A percentile compares a stretch with the other conserved stretches of the same genome.
phyloP scores from a whole-genome alignment of 1,284 basidiomycete genomes.

The Marasmius fiardii region DNA sequence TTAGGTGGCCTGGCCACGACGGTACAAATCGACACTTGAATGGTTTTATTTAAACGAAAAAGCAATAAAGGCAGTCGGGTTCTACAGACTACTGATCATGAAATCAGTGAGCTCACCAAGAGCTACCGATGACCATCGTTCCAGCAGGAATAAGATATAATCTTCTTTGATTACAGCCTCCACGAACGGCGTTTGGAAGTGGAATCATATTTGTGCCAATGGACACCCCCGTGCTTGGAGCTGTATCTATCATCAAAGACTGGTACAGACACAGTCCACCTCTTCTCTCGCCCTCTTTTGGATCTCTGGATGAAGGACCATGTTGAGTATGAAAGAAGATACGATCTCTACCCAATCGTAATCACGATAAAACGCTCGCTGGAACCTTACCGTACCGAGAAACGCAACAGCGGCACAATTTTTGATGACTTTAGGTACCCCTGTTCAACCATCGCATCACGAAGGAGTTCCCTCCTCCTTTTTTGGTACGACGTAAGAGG shows the following conservation, averaged over 20 bases:
- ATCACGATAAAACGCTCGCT: background rate
- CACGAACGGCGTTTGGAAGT: background rate
- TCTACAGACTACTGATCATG: too few species aligned
- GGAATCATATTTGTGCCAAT: background rate
- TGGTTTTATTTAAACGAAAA: too few species aligned
- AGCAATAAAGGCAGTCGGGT: too few species aligned
- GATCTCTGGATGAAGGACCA: background rate
- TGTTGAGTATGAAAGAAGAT: constrained; percentile 1
- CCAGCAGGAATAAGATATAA: constrained; percentile 2
- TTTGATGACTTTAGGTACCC: background rate
- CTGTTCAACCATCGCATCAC: background rate
- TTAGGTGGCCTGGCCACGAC: too few species aligned
- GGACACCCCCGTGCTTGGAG: too few species aligned
- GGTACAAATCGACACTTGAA: too few species aligned
- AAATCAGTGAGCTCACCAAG: too few species aligned
- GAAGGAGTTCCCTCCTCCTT: too few species aligned
- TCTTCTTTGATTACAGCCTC: background rate
- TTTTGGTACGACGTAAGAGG: too few species aligned
- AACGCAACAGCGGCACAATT: background rate
- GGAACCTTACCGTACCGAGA: background rate
- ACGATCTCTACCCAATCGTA: background rate
- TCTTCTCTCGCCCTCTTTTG: background rate
- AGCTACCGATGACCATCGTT: background rate
- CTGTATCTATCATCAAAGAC: background rate
- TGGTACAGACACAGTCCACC: background rate